Conservation (phyloP, 352 stramenopile genomes). For the Plasmopara viticola region DNA sequence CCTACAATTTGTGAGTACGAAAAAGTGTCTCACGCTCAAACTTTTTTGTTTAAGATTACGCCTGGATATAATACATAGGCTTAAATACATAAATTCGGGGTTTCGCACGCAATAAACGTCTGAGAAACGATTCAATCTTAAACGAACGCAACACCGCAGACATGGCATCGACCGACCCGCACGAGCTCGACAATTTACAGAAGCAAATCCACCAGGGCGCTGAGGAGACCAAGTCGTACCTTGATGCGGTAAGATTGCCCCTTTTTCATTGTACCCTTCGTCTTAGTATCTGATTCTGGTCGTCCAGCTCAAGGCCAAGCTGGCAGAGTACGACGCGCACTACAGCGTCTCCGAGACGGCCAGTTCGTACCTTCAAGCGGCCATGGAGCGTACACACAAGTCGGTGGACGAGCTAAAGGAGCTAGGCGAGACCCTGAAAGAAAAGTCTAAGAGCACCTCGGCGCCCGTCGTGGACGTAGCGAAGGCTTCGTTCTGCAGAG, state of each 20-base stretch:
- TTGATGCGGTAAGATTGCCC: constrained; percentile 29
- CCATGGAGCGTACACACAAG: constrained; percentile 57
- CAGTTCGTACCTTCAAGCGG: constrained; percentile 54
- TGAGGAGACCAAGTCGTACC: constrained; percentile 72
- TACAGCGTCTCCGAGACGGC: constrained; percentile 71
- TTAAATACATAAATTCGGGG: too few relatives aligned
- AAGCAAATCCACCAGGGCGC: constrained; percentile 61
- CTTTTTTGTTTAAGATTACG: too few relatives aligned
- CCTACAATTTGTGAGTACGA: too few relatives aligned
- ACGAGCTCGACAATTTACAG: constrained; percentile 59
- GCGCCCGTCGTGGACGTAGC: constrained; percentile 39
- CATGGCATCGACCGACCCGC: constrained; percentile 20
- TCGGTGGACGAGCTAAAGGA: constrained; percentile 72
- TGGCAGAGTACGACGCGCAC: constrained; percentile 60
- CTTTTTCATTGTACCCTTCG: not conserved
- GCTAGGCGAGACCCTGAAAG: constrained; percentile 44
- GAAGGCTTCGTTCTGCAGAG: constrained; percentile 49
- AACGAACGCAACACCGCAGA: not conserved
- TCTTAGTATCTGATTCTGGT: not conserved
- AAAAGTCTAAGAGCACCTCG: constrained; percentile 47
- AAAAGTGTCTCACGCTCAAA: too few relatives aligned
- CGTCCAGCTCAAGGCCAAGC: constrained; percentile 36
- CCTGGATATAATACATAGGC: too few relatives aligned
- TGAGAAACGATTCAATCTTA: too few relatives aligned
- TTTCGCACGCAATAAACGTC: too few relatives aligned